Conservation (phyloP, 352 stramenopile genomes). For the Thalassiosira hispida region DNA sequence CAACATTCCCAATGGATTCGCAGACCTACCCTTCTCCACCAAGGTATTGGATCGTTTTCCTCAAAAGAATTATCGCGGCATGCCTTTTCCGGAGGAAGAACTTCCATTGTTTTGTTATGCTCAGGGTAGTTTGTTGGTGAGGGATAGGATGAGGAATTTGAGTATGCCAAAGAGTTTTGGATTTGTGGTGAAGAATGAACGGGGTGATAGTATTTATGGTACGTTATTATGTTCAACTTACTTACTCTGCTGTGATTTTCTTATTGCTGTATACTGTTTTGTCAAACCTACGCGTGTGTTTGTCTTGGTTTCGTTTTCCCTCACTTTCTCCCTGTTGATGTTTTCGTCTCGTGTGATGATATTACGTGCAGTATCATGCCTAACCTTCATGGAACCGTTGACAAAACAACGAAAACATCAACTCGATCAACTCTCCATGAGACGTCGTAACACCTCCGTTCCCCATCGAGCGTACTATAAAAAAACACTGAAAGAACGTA, state of each 20-base stretch:
- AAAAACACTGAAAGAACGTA: slow-evolving; percentile 5
- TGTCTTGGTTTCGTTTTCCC: too few relatives aligned
- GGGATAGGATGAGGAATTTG: slow-evolving; percentile 68
- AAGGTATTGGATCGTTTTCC: slow-evolving; percentile 82
- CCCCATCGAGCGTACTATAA: slow-evolving; percentile 59
- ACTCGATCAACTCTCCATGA: slow-evolving; percentile 64
- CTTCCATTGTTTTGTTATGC: slow-evolving; percentile 85
- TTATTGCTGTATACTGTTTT: slow-evolving; percentile 1
- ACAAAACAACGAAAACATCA: slow-evolving; percentile 63
- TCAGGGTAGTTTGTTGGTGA: slow-evolving; percentile 68
- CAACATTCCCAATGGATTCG: slow-evolving; percentile 78
- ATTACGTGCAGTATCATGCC: slow-evolving; percentile 66
- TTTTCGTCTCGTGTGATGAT: neutral
- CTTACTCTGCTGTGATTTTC: too few relatives aligned
- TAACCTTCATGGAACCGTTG: slow-evolving; percentile 82
- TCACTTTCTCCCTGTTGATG: neutral
- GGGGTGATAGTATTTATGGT: slow-evolving; percentile 81
- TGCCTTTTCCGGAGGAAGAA: slow-evolving; percentile 83
- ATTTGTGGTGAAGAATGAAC: slow-evolving; percentile 85
- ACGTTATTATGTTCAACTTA: slow-evolving; percentile 9
- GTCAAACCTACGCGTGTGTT: too few relatives aligned
- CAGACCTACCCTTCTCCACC: slow-evolving; percentile 74
- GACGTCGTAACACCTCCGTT: slow-evolving; percentile 59
- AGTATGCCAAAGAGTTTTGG: slow-evolving; percentile 77
- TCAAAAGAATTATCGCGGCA: slow-evolving; percentile 77